These are phyloP conservation scores for Cladorrhinum samala DNA, from an alignment of 495 filamentous ascomycete species.

Conservation along the genomic window DNA sequence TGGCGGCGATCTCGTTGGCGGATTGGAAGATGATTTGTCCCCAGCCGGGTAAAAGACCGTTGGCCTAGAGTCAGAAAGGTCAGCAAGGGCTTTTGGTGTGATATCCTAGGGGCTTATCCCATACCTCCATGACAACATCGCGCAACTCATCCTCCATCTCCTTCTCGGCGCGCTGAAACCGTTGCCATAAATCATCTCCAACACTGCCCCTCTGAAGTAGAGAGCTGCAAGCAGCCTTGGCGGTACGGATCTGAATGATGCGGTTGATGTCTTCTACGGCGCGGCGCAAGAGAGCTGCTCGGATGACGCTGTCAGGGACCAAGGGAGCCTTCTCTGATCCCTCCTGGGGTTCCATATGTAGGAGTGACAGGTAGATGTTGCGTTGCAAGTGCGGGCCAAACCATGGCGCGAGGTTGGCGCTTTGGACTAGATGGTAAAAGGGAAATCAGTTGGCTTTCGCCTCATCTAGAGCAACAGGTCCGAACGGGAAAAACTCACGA, in stretches of 20 bases:
- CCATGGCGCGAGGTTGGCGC: conserved; percentile 82
- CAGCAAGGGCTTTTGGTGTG: conserved; percentile 5
- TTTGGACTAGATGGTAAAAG: conserved; percentile 50
- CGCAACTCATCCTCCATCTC: conserved; percentile 94
- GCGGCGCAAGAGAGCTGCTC: conserved; percentile 83
- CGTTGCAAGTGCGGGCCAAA: conserved; percentile 84
- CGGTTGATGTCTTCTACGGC: conserved; percentile 88
- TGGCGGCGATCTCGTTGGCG: conserved; percentile 75
- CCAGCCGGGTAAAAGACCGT: conserved; percentile 80
- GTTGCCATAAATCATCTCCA: conserved; percentile 93
- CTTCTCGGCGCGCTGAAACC: conserved; percentile 85
- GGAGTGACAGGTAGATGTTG: conserved; percentile 87
- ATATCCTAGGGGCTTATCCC: too few relatives aligned
- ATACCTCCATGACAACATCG: conserved; percentile 89
- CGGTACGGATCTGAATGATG: conserved; percentile 74
- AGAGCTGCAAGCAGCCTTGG: conserved; percentile 77
- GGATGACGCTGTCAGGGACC: conserved; percentile 78
- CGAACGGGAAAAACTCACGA: conserved; percentile 46
- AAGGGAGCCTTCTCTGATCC: conserved; percentile 63
- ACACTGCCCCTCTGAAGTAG: conserved; percentile 86
- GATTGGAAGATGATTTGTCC: conserved; percentile 93
- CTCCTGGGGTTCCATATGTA: conserved; percentile 72
- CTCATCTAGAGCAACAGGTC: not conserved
- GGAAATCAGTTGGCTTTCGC: not conserved
- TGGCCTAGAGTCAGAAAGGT: conserved; percentile 50